Base-by-base conservation (phyloP, 495 filamentous ascomycete genomes). In the Tuber magnatum region DNA sequence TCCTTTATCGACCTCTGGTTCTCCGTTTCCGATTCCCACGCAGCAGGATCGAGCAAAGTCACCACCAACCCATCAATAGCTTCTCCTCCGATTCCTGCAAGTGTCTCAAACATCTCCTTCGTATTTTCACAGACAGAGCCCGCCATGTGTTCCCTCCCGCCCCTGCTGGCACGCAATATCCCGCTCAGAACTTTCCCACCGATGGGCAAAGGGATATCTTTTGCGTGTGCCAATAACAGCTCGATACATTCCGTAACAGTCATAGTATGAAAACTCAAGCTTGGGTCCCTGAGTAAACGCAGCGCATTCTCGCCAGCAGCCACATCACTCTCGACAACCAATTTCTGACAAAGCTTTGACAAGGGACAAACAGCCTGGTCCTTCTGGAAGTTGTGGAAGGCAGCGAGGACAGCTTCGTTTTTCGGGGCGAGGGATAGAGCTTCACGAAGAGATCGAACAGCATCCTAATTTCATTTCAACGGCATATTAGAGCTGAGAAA, bases 181-280 rank as follows among this genome's bases (percentile, higher is more conserved):
- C 85, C 87, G n/a, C 88, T 87, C 41, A 91, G 86, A 68, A 92
- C 86, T 6, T 88, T 85, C 82, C 91, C 88, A 71, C 87, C 87
- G 22, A 85, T 77, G 14, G 83, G 74, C 22, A 85, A 84, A 16
- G 87, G 76, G 48, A 84, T 83, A 70, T 82, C 83, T 28, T 84
- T 84, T 16, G 79, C 81, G 46, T 86, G 81, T 40, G 85, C 85
- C 32, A 88, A 77, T 35, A 92, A 82, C 22, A 91, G 81, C 68
- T 87, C 85, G 75, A 88, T 83, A 69, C 87, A 89, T 80, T 88
- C 85, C 48, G 85, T 80, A 10, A 87, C 88, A n/a, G 87, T 85
- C 56, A 85, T 83, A 74, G 85, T 84, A 1, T 88, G 85, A 2
- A 90, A 83, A 70, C 86, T 85, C 73, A 86, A 79, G 20, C 85